Evolutionary conservation across 1,284 basidiomycete genomes (phyloP).

Genomic region (Coniferiporia weirii): DNA sequence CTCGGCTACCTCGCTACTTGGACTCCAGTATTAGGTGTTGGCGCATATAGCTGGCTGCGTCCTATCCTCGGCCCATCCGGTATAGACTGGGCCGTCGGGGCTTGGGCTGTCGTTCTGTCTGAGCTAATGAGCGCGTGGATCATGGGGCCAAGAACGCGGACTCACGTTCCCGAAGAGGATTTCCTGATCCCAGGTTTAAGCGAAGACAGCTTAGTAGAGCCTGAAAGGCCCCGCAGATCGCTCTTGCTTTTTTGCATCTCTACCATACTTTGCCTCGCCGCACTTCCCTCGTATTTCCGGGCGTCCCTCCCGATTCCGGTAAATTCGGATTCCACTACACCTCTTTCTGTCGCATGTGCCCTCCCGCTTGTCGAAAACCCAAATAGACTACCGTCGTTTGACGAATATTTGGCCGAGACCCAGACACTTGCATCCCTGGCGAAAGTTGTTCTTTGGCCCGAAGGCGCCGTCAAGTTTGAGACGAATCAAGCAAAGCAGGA

Average conservation of each 20-base stretch:
- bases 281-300: constrained; percentile 50
- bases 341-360: constrained; percentile 59
- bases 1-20: constrained; percentile 66
- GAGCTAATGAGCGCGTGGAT: constrained; percentile 50
- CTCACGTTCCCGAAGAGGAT: constrained; percentile 20
- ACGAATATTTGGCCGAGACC: constrained; percentile 57
- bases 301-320: constrained; percentile 40
- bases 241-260: constrained; percentile 31
- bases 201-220: constrained; percentile 2
- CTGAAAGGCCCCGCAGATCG: constrained; percentile 6
- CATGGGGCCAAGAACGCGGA: constrained; percentile 37
- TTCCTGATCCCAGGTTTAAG: constrained; percentile 2
- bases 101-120: constrained; percentile 64
- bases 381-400: constrained; percentile 41
- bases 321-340: constrained; percentile 39
- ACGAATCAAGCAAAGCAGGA: constrained; percentile 42
- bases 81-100: constrained; percentile 64
- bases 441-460: constrained; percentile 72
- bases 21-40: constrained; percentile 50
- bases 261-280: constrained; percentile 39
- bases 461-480: constrained; percentile 63
- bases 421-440: constrained; percentile 38
- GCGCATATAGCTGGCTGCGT: constrained; percentile 58
- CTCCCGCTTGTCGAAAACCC: constrained; percentile 36
- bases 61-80: constrained; percentile 50